phyloP scores from a whole-genome alignment of 2,329 filamentous ascomycete genomes.

The Samsoniella hepiali region DNA sequence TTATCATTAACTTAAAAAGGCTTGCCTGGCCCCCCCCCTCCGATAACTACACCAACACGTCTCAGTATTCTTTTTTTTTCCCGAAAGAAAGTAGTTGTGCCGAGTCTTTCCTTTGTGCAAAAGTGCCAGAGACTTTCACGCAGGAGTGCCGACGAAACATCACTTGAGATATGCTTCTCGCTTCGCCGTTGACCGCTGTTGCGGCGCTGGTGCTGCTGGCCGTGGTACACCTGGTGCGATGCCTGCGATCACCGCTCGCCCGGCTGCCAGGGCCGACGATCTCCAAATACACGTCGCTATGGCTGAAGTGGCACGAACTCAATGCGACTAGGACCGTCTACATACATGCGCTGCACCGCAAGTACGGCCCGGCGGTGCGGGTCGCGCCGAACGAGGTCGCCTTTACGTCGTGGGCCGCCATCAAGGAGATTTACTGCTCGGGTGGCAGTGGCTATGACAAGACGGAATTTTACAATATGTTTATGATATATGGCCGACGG shows the following conservation, averaged over 20 bases:
- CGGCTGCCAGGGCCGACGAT: slow-evolving; percentile 47
- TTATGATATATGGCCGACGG: slow-evolving; percentile 55
- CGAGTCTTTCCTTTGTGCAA: no score
- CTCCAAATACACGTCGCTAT: slow-evolving; percentile 48
- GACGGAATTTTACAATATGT: slow-evolving; percentile 61
- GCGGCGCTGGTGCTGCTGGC: slow-evolving; percentile 26
- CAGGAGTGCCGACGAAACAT: not conserved
- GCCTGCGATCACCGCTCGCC: slow-evolving; percentile 33
- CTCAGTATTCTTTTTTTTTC: not conserved
- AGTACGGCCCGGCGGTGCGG: slow-evolving; percentile 56
- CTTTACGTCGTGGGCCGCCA: slow-evolving; percentile 52
- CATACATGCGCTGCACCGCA: slow-evolving; percentile 52
- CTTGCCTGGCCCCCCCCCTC: not conserved
- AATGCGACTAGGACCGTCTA: slow-evolving; percentile 50
- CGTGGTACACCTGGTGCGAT: slow-evolving; percentile 26
- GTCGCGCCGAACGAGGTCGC: slow-evolving; percentile 57
- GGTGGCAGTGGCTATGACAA: slow-evolving; percentile 63
- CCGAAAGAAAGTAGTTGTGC: not conserved
- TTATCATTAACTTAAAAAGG: not conserved
- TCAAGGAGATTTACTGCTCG: slow-evolving; percentile 62
- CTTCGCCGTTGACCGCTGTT: slow-evolving; percentile 29
- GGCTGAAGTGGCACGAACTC: slow-evolving; percentile 57
- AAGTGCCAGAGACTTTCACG: not conserved
- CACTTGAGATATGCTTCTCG: slow-evolving; percentile 20
- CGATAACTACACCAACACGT: not conserved